phyloP scores from a whole-genome alignment of 176 grass and related monocot species.

The Oryza glaberrima region DNA sequence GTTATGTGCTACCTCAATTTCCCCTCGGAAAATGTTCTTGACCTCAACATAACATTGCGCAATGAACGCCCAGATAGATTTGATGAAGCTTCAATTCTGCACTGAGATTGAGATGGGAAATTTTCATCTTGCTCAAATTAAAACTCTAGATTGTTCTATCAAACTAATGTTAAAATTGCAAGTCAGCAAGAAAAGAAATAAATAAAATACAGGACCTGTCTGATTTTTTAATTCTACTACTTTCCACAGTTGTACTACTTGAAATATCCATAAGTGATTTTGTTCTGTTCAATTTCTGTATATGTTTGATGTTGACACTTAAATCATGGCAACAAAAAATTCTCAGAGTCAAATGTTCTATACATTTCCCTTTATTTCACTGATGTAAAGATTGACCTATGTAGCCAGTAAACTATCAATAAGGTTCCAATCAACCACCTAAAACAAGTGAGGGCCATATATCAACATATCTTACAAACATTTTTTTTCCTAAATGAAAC shows the following conservation, averaged over 20 bases:
- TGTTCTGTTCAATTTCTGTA: slow-evolving; percentile 20
- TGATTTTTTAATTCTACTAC: slow-evolving; percentile 26
- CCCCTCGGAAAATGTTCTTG: slow-evolving; percentile 92
- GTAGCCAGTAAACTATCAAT: slow-evolving; percentile 10
- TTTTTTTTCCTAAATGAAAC: background rate
- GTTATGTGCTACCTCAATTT: slow-evolving; percentile 76
- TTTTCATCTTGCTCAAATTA: slow-evolving; percentile 76
- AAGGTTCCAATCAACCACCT: slow-evolving; percentile 15
- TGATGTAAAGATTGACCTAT: slow-evolving; percentile 30
- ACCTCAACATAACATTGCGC: slow-evolving; percentile 80
- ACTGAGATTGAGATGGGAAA: slow-evolving; percentile 58
- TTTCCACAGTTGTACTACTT: background rate
- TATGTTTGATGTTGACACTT: slow-evolving; percentile 3
- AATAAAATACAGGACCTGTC: slow-evolving; percentile 10
- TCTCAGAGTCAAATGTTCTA: slow-evolving; percentile 19
- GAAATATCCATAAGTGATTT: slow-evolving; percentile 15
- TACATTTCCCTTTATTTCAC: slow-evolving; percentile 34
- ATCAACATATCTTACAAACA: slow-evolving; percentile 9
- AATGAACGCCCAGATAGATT: slow-evolving; percentile 78
- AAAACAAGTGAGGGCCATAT: slow-evolving; percentile 14
- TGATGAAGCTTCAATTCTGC: slow-evolving; percentile 87
- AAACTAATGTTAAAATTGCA: slow-evolving; percentile 23
- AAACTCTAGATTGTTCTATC: slow-evolving; percentile 40
- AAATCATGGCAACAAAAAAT: slow-evolving; percentile 23
- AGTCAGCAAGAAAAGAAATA: slow-evolving; percentile 26